Evolutionary conservation across 2,329 filamentous ascomycete species (phyloP).

Genomic region (Fusarium dimerum): DNA sequence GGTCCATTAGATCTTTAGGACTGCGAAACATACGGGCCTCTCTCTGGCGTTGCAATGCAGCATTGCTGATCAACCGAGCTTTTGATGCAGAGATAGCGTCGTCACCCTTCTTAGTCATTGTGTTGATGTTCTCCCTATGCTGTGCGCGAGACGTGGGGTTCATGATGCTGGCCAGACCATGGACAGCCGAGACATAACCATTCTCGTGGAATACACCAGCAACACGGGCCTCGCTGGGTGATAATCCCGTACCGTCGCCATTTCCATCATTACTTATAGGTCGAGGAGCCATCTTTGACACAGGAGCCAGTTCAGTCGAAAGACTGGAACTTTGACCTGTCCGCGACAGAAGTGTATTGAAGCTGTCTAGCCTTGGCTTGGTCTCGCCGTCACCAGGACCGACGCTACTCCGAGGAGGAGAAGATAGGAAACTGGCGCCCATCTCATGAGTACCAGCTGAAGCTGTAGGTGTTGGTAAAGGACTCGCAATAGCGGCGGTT

Average conservation of each 20-base stretch:
- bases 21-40: conserved; percentile 33
- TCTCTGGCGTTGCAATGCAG: conserved; percentile 35
- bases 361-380: conserved; percentile 27
- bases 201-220: conserved; percentile 38
- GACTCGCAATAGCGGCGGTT: conserved; percentile 31
- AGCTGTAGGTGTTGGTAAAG: conserved; percentile 28
- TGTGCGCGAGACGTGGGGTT: conserved; percentile 32
- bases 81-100: conserved; percentile 32
- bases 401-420: conserved; percentile 30
- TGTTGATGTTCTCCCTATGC: conserved; percentile 32
- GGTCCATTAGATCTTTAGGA: conserved; percentile 33
- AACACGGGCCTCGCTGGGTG: conserved; percentile 36
- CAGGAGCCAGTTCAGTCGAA: conserved; percentile 14
- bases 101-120: conserved; percentile 28
- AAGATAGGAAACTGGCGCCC: conserved; percentile 29
- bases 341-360: conserved; percentile 24
- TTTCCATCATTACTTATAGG: conserved; percentile 32
- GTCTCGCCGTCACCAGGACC: conserved; percentile 27
- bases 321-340: conserved; percentile 13
- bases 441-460: conserved; percentile 28
- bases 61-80: conserved; percentile 38
- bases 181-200: conserved; percentile 36
- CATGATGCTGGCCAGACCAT: conserved; percentile 38
- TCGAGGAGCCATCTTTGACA: conserved; percentile 21
- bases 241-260: conserved; percentile 31